Evolutionary conservation across 1,284 basidiomycete species (phyloP).

Genomic region (Marasmius oreades): DNA sequence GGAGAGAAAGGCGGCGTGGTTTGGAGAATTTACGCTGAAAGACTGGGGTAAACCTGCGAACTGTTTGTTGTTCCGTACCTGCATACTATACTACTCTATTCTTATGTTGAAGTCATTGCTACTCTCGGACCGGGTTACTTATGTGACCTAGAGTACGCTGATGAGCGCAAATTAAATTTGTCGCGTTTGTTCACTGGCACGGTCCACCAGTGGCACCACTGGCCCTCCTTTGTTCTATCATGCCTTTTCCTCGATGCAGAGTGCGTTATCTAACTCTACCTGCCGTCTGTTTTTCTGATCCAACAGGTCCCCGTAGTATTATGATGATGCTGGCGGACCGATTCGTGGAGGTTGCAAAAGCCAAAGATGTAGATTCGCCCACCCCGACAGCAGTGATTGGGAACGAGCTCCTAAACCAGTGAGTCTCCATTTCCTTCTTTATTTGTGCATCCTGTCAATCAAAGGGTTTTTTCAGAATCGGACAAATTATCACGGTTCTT

Average conservation of each 20-base stretch:
- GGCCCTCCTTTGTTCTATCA: not conserved
- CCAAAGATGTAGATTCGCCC: not conserved
- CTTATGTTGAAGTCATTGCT: too few species aligned
- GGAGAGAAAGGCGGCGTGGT: conserved; percentile 61
- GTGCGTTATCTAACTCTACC: not conserved
- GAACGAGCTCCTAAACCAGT: not conserved
- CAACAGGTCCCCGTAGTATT: not conserved
- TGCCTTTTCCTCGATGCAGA: not conserved
- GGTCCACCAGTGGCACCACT: not conserved
- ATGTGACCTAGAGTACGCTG: too few species aligned
- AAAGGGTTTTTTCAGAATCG: not conserved
- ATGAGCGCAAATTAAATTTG: too few species aligned
- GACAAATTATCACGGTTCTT: not conserved
- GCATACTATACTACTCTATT: too few species aligned
- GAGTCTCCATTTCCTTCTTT: not conserved
- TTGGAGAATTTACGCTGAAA: conserved; percentile 67
- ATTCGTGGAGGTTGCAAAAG: not conserved
- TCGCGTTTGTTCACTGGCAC: too few species aligned
- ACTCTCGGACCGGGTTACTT: too few species aligned
- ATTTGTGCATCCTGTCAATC: not conserved
- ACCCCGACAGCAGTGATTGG: conserved; percentile 6
- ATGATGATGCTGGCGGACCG: conserved; percentile 1
- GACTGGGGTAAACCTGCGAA: conserved; percentile 21
- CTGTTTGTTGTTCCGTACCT: too few species aligned
- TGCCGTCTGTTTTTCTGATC: not conserved